Conservation (phyloP, 768 basidiomycete species). For the Lactifluus echinatus region DNA sequence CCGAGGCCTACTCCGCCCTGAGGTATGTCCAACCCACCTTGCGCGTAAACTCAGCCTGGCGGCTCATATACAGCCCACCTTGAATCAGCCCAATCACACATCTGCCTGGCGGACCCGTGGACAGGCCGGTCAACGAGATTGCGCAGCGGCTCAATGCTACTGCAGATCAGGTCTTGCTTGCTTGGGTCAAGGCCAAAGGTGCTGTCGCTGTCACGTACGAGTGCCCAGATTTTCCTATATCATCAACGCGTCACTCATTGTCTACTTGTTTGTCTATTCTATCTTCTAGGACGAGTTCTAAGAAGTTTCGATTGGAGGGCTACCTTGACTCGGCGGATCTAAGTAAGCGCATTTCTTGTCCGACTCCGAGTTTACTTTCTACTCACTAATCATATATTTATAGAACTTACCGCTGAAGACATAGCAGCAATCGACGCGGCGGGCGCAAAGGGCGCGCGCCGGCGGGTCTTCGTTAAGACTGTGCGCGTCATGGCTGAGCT, state of each 20-base stretch:
- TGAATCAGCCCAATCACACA: conserved; percentile 48
- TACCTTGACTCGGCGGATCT: conserved; percentile 64
- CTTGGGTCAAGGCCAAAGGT: conserved; percentile 65
- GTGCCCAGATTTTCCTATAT: neutral
- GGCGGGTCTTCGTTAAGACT: neutral
- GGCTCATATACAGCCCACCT: neutral
- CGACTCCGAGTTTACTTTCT: neutral
- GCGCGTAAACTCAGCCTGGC: neutral
- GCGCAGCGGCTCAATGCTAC: conserved; percentile 42
- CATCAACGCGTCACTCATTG: neutral
- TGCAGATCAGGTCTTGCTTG: conserved; percentile 60
- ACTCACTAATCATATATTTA: neutral
- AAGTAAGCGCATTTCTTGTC: conserved; percentile 28
- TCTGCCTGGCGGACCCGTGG: conserved; percentile 54
- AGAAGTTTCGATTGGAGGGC: conserved; percentile 53
- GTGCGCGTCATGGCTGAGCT: conserved; percentile 3
- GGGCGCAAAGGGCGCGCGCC: conserved; percentile 35
- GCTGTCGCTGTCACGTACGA: conserved; percentile 54
- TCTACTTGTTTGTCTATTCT: neutral
- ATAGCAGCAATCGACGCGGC: conserved; percentile 49
- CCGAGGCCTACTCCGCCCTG: conserved; percentile 65
- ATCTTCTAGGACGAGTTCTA: conserved; percentile 48
- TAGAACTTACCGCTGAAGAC: conserved; percentile 45
- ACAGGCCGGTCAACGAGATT: conserved; percentile 47
- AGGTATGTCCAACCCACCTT: conserved; percentile 32